Conservation (phyloP, 352 stramenopile genomes). For the Pelagophyceae sp. region DNA sequence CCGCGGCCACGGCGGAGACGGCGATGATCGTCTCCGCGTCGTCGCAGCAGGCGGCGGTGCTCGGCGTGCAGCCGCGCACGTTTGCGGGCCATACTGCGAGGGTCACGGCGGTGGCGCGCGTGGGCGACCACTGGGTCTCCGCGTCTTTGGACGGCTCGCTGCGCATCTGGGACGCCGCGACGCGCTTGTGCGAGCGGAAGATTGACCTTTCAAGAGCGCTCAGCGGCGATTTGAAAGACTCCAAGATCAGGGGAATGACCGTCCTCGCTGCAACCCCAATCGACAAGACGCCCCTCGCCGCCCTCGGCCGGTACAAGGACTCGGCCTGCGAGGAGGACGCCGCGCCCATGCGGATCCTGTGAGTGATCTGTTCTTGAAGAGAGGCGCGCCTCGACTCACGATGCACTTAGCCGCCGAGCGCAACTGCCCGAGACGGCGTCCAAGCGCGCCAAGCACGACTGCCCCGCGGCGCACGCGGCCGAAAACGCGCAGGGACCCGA, state of each 20-base stretch:
- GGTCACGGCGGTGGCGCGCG: neutral
- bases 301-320: neutral
- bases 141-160: neutral
- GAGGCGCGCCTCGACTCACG: too few relatives aligned
- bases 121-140: neutral
- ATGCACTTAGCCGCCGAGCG: too few relatives aligned
- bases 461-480: too few relatives aligned
- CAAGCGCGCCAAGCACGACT: too few relatives aligned
- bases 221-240: neutral
- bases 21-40: neutral
- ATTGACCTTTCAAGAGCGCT: too few relatives aligned
- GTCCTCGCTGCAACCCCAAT: neutral
- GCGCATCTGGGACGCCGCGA: neutral
- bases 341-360: neutral
- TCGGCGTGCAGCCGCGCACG: too few relatives aligned
- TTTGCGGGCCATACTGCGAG: neutral
- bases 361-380: too few relatives aligned
- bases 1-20: too few relatives aligned
- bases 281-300: neutral
- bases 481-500: too few relatives aligned
- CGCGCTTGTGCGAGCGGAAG: neutral
- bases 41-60: neutral
- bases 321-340: neutral
- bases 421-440: too few relatives aligned
- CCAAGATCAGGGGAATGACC: neutral